Base-by-base conservation (phyloP, 768 basidiomycete genomes). In the Suillus weaverae region DNA sequence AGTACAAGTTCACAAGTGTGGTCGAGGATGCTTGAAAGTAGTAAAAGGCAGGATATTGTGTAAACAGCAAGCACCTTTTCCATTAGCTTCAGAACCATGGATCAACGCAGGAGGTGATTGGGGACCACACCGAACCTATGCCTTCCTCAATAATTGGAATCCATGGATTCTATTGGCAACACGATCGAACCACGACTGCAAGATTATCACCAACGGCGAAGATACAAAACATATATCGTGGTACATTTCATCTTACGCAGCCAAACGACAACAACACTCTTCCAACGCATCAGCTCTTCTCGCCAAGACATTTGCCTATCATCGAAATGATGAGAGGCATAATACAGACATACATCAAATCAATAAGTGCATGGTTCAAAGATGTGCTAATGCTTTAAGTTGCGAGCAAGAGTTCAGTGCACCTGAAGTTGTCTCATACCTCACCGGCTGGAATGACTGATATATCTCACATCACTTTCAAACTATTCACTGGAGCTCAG, bases 161-260 rank as follows among this genome's bases (percentile, higher is more conserved):
- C 44, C 44, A 10, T n/a, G 18, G 18, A 7, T 44, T 0, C 8
- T 44, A 0, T 0, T 46, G n/a, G n/a, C 9, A 1, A 46, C 44
- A n/a, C n/a, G 9, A 0, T 46, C 44, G 0, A 84, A 85, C 61
- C 76, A 83, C 60, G 80, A 85, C 62, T 46, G 44, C 0, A 84
- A 84, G 59, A 63, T 84, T 0, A 26, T 83, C 0, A 80, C 77
- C 0, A 78, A 78, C 69, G 74, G 77, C 0, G 9, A 22, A 0
- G 77, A 79, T 1, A 81, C 81, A 0, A 72, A 63, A 33, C 72
- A 78, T 38, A 57, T 76, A 0, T 62, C 73, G 0, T 80, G 68
- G 54, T 84, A 84, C 61, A 63, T 78, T 1, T 78, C 74, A 0
- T 59, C 16, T 0, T 83, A 83, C 62, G 65, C 68, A 0, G 69